These are phyloP conservation scores for Mortierella sp. DNA, from an alignment of 371 early-diverging fungal genomes.

Conservation along the genomic window DNA sequence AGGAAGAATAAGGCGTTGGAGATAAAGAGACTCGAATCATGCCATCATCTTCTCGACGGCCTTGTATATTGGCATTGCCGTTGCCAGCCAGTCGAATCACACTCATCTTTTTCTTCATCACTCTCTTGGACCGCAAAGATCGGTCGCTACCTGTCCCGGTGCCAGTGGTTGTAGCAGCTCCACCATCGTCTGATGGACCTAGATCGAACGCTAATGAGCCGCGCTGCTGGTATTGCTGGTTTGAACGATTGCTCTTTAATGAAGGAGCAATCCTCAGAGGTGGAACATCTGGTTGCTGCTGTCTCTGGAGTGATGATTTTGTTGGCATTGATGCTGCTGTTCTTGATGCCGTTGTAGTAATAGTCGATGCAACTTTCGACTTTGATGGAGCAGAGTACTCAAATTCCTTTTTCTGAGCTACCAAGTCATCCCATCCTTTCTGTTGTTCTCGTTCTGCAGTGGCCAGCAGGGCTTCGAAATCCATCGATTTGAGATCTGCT, in stretches of 20 bases:
- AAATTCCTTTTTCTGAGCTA: constrained; percentile 19
- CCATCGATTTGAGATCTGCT: constrained; percentile 49
- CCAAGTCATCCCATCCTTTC: constrained; percentile 42
- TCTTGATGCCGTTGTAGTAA: neutral
- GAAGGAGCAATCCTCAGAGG: constrained; percentile 20
- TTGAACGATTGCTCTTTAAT: constrained; percentile 7
- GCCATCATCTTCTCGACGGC: constrained; percentile 51
- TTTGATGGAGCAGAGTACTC: too few relatives aligned
- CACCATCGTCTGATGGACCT: constrained; percentile 11
- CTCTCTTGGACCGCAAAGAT: constrained; percentile 29
- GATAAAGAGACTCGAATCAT: constrained; percentile 46
- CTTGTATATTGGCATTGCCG: constrained; percentile 40
- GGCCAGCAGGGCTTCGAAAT: constrained; percentile 40
- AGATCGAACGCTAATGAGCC: constrained; percentile 20
- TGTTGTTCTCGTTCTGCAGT: constrained; percentile 44
- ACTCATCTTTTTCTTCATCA: constrained; percentile 58
- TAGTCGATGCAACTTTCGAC: neutral
- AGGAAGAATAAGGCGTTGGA: constrained; percentile 20
- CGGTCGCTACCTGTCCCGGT: constrained; percentile 20
- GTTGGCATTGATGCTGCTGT: neutral
- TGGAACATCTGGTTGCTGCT: constrained; percentile 6
- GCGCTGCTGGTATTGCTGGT: neutral
- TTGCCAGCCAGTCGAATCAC: constrained; percentile 38
- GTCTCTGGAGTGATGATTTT: neutral
- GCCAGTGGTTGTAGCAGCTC: constrained; percentile 12